A percentile compares a stretch with the other conserved stretches of the same genome.
phyloP scores from a whole-genome alignment of 441 rosid species.

The Corymbia calophylla region DNA sequence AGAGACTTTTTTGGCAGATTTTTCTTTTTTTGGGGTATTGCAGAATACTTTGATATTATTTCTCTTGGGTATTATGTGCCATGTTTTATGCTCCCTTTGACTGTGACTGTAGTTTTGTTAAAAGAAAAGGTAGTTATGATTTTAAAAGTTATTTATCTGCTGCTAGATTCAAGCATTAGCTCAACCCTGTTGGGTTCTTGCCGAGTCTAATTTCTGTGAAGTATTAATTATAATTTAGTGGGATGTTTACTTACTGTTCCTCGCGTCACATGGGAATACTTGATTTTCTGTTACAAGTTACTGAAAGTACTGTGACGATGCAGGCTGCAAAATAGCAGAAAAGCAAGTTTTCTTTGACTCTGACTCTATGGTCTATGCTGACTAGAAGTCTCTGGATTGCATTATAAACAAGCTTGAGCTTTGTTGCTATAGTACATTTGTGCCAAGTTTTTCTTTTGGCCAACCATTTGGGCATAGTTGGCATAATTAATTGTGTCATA shows the following conservation, averaged over 20 bases:
- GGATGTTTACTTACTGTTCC: neutral
- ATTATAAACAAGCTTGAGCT: neutral
- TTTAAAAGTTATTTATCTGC: neutral
- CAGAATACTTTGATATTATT: neutral
- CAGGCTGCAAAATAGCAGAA: neutral
- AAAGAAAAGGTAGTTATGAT: neutral
- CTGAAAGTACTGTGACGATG: neutral
- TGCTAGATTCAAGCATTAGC: neutral
- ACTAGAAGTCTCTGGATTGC: neutral
- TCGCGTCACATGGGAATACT: neutral
- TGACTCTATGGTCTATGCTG: neutral
- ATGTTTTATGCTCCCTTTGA: neutral
- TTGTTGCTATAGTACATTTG: neutral
- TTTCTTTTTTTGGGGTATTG: neutral
- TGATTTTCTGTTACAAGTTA: neutral
- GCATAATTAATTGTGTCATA: neutral
- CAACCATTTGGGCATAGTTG: neutral
- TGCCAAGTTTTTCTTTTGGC: neutral
- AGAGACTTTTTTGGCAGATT: neutral
- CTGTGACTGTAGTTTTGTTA: neutral
- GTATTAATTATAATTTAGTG: neutral
- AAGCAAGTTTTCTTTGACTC: neutral
- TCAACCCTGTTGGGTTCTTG: neutral
- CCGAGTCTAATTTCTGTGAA: neutral
- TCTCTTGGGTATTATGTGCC: neutral